Conservation (phyloP, 2,329 filamentous ascomycete genomes). For the Cladosporium cucumerinum region DNA sequence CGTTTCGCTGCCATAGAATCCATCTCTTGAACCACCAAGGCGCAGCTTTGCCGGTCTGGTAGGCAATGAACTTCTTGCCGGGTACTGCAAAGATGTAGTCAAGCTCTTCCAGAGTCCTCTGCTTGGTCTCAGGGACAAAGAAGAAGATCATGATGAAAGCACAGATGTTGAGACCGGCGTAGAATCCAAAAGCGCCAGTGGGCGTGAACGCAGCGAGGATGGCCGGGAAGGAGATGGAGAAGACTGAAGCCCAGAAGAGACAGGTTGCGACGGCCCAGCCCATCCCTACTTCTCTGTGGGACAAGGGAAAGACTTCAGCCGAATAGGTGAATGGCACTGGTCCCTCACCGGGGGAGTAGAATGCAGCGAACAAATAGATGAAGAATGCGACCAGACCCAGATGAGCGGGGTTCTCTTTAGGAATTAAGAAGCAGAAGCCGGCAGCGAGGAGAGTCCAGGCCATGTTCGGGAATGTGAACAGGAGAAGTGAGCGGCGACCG, state of each 20-base stretch:
- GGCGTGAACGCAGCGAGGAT: constrained; percentile 46
- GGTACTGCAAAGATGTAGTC: constrained; percentile 53
- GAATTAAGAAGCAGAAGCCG: constrained; percentile 41
- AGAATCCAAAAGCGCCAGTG: constrained; percentile 48
- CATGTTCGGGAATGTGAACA: constrained; percentile 48
- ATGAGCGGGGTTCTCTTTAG: constrained; percentile 21
- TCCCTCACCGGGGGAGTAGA: constrained; percentile 26
- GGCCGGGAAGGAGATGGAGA: constrained; percentile 50
- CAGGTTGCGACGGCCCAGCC: constrained; percentile 39
- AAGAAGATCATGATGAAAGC: constrained; percentile 51
- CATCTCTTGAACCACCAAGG: constrained; percentile 43
- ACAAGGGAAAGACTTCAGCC: constrained; percentile 35
- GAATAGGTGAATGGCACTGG: constrained; percentile 34
- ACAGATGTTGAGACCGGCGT: constrained; percentile 54
- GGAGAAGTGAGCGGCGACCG: constrained; percentile 32
- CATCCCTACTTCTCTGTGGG: constrained; percentile 32
- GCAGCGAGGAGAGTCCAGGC: constrained; percentile 42
- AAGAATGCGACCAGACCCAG: constrained; percentile 30
- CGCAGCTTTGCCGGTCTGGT: constrained; percentile 37
- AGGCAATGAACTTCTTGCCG: constrained; percentile 36
- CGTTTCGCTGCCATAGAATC: constrained; percentile 19
- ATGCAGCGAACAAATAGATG: constrained; percentile 30
- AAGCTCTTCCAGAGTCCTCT: constrained; percentile 47
- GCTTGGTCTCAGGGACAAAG: constrained; percentile 52
- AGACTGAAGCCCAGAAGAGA: constrained; percentile 47